Evolutionary conservation across 176 grass and related monocot species (phyloP), one percentile per base, ranked within the genome.

Genomic region (Raddia guianensis): DNA sequence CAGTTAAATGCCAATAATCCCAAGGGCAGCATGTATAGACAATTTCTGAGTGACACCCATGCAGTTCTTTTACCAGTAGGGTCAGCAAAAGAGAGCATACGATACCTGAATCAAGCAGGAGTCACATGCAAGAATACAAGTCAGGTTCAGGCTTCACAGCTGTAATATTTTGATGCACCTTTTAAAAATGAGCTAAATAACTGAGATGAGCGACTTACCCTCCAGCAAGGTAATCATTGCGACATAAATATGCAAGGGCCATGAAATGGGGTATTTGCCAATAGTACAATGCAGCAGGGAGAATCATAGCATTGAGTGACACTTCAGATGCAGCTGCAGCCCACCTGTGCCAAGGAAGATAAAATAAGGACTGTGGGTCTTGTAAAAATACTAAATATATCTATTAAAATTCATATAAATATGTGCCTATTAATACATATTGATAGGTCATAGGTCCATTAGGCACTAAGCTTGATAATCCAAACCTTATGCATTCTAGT

Each of bases 211-310:
- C 69, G 56, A 89, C 8, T 80, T 89, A 98, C 95, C 95, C 92
- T 93, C 95, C 95, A 82, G 92, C 87, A 78, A 98, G 86, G 67
- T 98, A 98, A 82, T 98, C 95, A 12, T 65, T 59, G 2, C 95
- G 92, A 78, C 95, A 98, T 65, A 98, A 79, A 75, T 98, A 98
- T 2, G 95, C 95, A 47, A 98, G 95, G 66, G 95, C 90, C 95
- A 98, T 98, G 59, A 98, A 98, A 81, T 98, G 95, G 9, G 95
- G 95, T 86, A 98, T 83, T 76, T 98, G 95, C 95, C 95, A 98
- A 78, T 75, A 95, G 87, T 94, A 98, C 79, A 98, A 66, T 70
- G 92, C 88, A 34, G 92, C 95, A 59, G 95, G 95, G 55, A 98
- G 90, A 85, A 98, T 93, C 88, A 88, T 89, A 82, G 95, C 78